Evolutionary conservation across 116 monocot species (phyloP).

Genomic region (Thalassia testudinum): DNA sequence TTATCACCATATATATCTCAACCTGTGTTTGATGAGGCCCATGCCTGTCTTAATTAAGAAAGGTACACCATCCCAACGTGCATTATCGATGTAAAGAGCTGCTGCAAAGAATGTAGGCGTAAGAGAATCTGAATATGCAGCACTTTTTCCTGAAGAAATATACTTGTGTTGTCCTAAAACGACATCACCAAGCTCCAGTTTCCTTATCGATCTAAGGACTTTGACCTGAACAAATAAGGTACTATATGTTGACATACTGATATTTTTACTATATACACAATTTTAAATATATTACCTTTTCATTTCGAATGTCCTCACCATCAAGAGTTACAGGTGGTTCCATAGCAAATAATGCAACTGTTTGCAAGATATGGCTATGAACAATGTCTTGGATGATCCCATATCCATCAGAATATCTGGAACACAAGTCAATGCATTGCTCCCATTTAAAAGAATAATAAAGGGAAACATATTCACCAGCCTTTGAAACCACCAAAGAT

Average conservation of each 20-base stretch:
- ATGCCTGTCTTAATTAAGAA: conserved; percentile 76
- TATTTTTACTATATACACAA: conserved; percentile 1
- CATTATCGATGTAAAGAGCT: conserved; percentile 75
- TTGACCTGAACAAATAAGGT: conserved; percentile 38
- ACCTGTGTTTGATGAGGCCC: conserved; percentile 84
- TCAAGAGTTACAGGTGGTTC: conserved; percentile 87
- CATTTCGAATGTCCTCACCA: conserved; percentile 93
- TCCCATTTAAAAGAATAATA: too few species aligned
- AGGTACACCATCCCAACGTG: conserved; percentile 91
- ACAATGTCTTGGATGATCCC: conserved; percentile 76
- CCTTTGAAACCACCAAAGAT: too few species aligned
- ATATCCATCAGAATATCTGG: conserved; percentile 71
- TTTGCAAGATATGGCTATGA: conserved; percentile 84
- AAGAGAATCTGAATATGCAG: conserved; percentile 24
- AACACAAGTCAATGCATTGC: background rate
- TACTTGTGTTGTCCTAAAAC: conserved; percentile 75
- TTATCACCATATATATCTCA: too few species aligned
- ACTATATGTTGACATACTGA: conserved; percentile 1
- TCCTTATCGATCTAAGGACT: conserved; percentile 74
- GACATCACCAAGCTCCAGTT: conserved; percentile 57
- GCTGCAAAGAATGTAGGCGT: conserved; percentile 88
- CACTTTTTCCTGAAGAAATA: conserved; percentile 12
- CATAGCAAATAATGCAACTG: conserved; percentile 84
- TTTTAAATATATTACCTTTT: conserved; percentile 27
- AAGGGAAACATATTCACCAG: too few species aligned